These are phyloP conservation scores for Pseudopithomyces maydicus DNA, from an alignment of 2,329 filamentous ascomycete species.

Conservation along the genomic window DNA sequence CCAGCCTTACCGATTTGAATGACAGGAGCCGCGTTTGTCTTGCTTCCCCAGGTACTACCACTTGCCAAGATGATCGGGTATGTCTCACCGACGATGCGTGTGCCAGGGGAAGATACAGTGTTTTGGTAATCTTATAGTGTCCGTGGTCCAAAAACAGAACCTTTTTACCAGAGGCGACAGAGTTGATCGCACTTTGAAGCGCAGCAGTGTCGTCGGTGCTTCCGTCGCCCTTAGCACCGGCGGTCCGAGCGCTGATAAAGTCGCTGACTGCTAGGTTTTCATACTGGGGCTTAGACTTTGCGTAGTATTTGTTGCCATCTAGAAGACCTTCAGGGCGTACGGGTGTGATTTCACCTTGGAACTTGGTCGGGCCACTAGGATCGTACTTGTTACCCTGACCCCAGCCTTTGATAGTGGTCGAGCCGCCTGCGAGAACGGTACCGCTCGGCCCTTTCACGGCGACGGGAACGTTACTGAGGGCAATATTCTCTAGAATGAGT, in stretches of 20 bases:
- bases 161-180: constrained; percentile 58
- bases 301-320: constrained; percentile 54
- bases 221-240: constrained; percentile 76
- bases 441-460: constrained; percentile 36
- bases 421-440: constrained; percentile 40
- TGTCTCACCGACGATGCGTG: constrained; percentile 83
- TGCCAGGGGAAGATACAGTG: constrained; percentile 67
- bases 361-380: constrained; percentile 50
- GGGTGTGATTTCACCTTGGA: constrained; percentile 54
- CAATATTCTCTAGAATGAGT: constrained; percentile 62
- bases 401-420: constrained; percentile 41
- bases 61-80: constrained; percentile 85
- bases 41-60: constrained; percentile 60
- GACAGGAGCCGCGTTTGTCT: constrained; percentile 63
- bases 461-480: constrained; percentile 38
- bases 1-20: constrained; percentile 69
- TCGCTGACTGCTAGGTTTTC: constrained; percentile 58
- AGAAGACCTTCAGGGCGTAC: constrained; percentile 55
- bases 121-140: constrained; percentile 62
- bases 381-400: constrained; percentile 44
- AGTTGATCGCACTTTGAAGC: constrained; percentile 76
- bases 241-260: constrained; percentile 61
- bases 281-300: constrained; percentile 58
- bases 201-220: constrained; percentile 80
- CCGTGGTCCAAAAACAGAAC: constrained; percentile 65